Conservation (phyloP, 768 basidiomycete species). For the Fistulinella prunicolor region DNA sequence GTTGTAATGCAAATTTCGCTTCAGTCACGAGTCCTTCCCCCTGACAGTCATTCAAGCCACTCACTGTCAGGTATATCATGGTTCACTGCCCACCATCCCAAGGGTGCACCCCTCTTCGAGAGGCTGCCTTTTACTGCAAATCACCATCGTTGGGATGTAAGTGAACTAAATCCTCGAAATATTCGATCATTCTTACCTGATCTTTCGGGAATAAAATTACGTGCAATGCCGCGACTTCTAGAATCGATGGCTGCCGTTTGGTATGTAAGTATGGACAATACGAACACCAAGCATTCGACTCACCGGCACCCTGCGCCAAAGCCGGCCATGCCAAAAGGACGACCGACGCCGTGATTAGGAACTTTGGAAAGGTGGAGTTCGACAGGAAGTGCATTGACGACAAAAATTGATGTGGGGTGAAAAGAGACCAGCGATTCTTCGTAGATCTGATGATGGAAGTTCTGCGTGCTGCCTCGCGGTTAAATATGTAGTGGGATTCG, state of each 20-base stretch:
- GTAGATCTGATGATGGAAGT: too few relatives aligned
- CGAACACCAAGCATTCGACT: background rate
- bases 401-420: background rate
- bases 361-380: background rate
- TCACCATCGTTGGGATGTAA: background rate
- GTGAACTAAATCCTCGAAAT: background rate
- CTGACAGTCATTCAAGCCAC: background rate
- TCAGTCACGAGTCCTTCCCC: background rate
- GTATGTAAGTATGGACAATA: too few relatives aligned
- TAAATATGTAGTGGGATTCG: background rate
- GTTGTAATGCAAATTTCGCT: background rate
- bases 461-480: background rate
- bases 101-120: too few relatives aligned
- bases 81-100: too few relatives aligned
- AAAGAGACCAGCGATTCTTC: too few relatives aligned
- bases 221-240: too few relatives aligned
- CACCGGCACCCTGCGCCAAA: constrained; percentile 13
- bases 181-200: background rate
- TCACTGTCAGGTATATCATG: too few relatives aligned
- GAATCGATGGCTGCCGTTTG: too few relatives aligned
- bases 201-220: background rate
- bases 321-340: constrained; percentile 3
- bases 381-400: constrained; percentile 5
- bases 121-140: background rate
- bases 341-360: background rate